Evolutionary conservation across 169 alveolate species (phyloP), one percentile per base, ranked within the genome.

Genomic region (Plasmodium reichenowi): DNA sequence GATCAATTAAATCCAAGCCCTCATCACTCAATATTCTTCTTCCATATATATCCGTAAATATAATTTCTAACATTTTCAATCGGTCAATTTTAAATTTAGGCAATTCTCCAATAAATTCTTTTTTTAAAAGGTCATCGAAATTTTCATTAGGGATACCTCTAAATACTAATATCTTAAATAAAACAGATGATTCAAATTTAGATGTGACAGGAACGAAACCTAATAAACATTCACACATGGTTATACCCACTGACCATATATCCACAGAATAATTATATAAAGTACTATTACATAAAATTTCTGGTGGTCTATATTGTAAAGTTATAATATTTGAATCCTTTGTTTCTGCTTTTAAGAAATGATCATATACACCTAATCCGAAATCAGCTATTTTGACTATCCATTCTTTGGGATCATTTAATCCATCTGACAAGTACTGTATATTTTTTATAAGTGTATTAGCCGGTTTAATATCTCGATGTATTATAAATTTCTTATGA

Each of bases 1-100:
- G 93, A 32, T 92, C 94, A 22, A 96, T 59, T 62, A 96, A 80
- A 62, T 96, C 98, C 22, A 96, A 93, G 17, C 97, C 97, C 15
- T 94, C 93, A 45, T 93, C 95, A 68, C 94, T 93, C 38, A 94
- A 54, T 43, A 94, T 87, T 72, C 72, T 92, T 47, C 96, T 68
- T 6, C 96, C 96, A 67, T 92, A 94, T 48, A 92, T 93, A 64
- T 94, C 96, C 5, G 96, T 94, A 72, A 94, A 94, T 75, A 94
- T 74, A 7, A 88, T 75, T 71, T 93, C 50, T 68, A 94, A 67
- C 71, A 93, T 89, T 50, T 64, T 74, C 17, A 90, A 13, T 9
- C 93, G 60, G 26, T 94, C 95, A 9, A 92, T 50, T 47, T 88
- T 88, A 67, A 92, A 83, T 60, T 93, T 88, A 12, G 96, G 96